Conservation (phyloP, 768 basidiomycete species). For the Punctularia strigosozonata region DNA sequence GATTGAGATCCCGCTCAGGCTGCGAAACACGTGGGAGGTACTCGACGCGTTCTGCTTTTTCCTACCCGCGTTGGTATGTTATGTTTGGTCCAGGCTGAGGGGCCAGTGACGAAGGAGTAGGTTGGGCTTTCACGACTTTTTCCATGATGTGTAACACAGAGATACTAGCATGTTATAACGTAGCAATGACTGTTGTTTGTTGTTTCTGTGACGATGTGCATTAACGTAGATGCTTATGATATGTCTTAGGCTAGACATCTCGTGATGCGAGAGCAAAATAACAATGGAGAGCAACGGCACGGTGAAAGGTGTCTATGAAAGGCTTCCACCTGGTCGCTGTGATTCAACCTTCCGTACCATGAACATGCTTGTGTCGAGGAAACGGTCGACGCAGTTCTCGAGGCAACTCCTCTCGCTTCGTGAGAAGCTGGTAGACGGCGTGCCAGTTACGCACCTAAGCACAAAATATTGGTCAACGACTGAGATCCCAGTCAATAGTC, state of each 20-base stretch:
- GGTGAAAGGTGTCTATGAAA: neutral
- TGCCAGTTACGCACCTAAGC: slow-evolving; percentile 67
- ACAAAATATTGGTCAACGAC: slow-evolving; percentile 3
- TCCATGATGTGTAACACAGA: too few species aligned
- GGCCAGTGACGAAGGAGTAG: too few species aligned
- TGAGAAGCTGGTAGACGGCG: slow-evolving; percentile 69
- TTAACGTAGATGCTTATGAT: neutral
- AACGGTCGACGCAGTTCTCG: slow-evolving; percentile 83
- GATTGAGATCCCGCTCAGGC: slow-evolving; percentile 46
- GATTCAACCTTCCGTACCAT: slow-evolving; percentile 57
- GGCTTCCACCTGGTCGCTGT: slow-evolving; percentile 13
- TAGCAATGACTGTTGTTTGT: neutral
- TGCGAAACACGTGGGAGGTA: slow-evolving; percentile 43
- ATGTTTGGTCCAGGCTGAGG: slow-evolving; percentile 27
- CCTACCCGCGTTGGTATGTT: slow-evolving; percentile 40
- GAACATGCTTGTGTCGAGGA: slow-evolving; percentile 77
- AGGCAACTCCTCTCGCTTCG: slow-evolving; percentile 74
- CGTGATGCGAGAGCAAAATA: too few species aligned
- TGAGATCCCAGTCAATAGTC: neutral
- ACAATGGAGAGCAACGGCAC: too few species aligned
- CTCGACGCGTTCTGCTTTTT: slow-evolving; percentile 65
- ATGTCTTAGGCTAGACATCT: too few species aligned
- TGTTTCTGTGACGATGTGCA: neutral
- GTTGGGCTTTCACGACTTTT: neutral
- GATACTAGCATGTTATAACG: too few species aligned